These are phyloP conservation scores for Paecilomyces variotii DNA, from an alignment of 2,329 filamentous ascomycete genomes.

Conservation along the genomic window DNA sequence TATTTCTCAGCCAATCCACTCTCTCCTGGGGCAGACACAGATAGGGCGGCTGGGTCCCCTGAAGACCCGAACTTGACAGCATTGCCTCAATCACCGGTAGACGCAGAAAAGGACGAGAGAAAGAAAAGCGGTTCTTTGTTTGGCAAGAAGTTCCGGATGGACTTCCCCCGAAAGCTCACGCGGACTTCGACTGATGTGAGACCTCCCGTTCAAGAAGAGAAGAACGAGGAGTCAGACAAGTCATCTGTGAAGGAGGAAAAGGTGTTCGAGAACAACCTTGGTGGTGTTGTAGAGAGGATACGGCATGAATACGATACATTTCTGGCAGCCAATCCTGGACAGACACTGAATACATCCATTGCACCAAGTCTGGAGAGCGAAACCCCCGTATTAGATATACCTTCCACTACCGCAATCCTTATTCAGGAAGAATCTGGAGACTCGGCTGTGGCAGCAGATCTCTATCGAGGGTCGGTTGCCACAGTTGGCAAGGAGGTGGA, in stretches of 20 bases:
- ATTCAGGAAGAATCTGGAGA: slow-evolving; percentile 59
- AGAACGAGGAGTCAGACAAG: slow-evolving; percentile 47
- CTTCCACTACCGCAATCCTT: slow-evolving; percentile 48
- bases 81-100: slow-evolving; percentile 45
- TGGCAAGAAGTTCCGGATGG: slow-evolving; percentile 75
- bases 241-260: slow-evolving; percentile 45
- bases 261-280: slow-evolving; percentile 38
- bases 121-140: slow-evolving; percentile 55
- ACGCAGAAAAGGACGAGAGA: slow-evolving; percentile 55
- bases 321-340: slow-evolving; percentile 28
- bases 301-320: slow-evolving; percentile 39
- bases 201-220: slow-evolving; percentile 66
- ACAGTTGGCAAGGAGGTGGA: slow-evolving; percentile 70
- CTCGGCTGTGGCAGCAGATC: slow-evolving; percentile 62
- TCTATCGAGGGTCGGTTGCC: slow-evolving; percentile 83
- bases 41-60: slow-evolving; percentile 42
- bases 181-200: slow-evolving; percentile 62
- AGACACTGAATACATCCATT: slow-evolving; percentile 31
- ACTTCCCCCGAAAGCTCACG: slow-evolving; percentile 69
- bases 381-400: slow-evolving; percentile 37
- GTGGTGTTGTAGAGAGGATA: slow-evolving; percentile 39
- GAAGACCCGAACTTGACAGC: slow-evolving; percentile 39
- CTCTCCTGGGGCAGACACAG: slow-evolving; percentile 41
- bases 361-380: slow-evolving; percentile 37
- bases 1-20: slow-evolving; percentile 64